Percentiles rank a stretch among this genome's conserved stretches.
Evolutionary conservation across 2,329 filamentous ascomycete species (phyloP).

Genomic region (Paraphaeosphaeria minitans): DNA sequence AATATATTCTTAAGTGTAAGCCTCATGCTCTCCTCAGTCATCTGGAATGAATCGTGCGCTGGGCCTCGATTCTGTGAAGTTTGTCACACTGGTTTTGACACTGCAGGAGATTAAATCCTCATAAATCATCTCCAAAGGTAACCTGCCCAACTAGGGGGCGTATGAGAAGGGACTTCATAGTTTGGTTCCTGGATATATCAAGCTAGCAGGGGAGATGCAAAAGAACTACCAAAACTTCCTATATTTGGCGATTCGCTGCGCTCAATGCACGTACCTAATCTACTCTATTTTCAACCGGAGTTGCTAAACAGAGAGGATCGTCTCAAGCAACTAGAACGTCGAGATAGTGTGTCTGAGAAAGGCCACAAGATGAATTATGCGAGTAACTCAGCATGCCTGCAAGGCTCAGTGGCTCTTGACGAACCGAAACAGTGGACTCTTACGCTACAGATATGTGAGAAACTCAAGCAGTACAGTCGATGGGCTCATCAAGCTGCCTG

Average conservation of each 20-base stretch:
- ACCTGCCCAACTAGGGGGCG: not conserved
- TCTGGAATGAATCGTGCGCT: no score
- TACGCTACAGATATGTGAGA: not conserved
- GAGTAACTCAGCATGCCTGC: not conserved
- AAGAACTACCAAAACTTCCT: slow-evolving; percentile 13
- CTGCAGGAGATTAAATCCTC: not conserved
- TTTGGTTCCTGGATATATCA: slow-evolving; percentile 14
- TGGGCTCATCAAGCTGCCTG: no score
- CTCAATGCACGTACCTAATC: slow-evolving; percentile 19
- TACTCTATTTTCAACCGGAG: slow-evolving; percentile 22
- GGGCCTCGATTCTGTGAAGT: no score
- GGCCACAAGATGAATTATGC: not conserved
- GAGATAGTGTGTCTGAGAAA: not conserved
- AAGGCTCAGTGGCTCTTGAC: not conserved
- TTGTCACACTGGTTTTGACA: no score
- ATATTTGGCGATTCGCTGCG: slow-evolving; percentile 21
- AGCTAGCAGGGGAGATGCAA: slow-evolving; percentile 18
- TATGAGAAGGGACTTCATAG: not conserved
- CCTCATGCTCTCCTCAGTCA: no score
- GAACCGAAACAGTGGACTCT: not conserved
- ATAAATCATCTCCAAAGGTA: not conserved
- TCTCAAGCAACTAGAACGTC: not conserved
- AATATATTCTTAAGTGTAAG: no score
- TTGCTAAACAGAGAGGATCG: slow-evolving; percentile 5
- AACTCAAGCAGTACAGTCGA: slow-evolving; percentile 5